Conservation (phyloP, 306 rosid genomes). For the Sesbania bispinosa region DNA sequence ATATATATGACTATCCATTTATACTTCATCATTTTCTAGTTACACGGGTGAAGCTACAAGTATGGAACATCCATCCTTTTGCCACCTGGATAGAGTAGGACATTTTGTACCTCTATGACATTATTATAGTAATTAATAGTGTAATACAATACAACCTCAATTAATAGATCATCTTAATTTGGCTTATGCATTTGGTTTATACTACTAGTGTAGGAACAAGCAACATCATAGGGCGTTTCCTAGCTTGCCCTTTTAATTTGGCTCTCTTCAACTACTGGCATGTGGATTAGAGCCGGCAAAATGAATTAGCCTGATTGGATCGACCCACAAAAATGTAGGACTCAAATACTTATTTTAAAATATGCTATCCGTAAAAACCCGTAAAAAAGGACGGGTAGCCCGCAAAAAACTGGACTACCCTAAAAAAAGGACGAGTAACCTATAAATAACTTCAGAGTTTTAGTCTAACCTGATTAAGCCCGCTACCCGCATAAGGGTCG, state of each 20-base stretch:
- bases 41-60: background rate
- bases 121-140: background rate
- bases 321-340: no score
- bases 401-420: no score
- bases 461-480: no score
- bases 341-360: no score
- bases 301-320: no score
- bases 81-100: slow-evolving; percentile 1
- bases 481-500: no score
- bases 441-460: no score
- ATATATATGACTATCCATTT: background rate
- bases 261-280: background rate
- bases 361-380: no score
- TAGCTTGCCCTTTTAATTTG: slow-evolving; percentile 34
- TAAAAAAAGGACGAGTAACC: no score
- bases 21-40: slow-evolving; percentile 21
- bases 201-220: slow-evolving; percentile 7
- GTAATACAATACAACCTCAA: background rate
- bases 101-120: background rate
- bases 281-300: no score
- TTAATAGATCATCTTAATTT: slow-evolving; percentile 11
- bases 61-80: background rate
- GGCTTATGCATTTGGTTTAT: slow-evolving; percentile 29
- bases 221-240: slow-evolving; percentile 1
- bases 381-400: no score